Percentiles rank a stretch among this genome's conserved stretches.
phyloP scores from a whole-genome alignment of 805 yeast species.

The Danielia oregonensis region DNA sequence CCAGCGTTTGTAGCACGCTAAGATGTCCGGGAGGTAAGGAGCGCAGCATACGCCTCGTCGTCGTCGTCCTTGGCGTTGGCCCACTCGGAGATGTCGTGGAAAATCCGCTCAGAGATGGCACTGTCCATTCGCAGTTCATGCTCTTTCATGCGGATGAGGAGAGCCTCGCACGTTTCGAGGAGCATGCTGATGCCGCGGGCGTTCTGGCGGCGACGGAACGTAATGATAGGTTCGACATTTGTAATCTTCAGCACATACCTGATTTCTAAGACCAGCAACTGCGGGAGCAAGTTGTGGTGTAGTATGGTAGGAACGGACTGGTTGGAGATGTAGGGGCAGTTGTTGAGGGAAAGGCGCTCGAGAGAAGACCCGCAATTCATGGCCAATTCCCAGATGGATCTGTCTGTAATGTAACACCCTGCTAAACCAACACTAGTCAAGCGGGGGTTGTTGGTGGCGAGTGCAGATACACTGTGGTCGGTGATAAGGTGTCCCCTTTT shows the following conservation, averaged over 20 bases:
- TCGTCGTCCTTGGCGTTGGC: slow-evolving; percentile 48
- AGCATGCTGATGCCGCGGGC: slow-evolving; percentile 47
- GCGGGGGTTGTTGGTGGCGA: slow-evolving; percentile 50
- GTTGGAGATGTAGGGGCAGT: slow-evolving; percentile 59
- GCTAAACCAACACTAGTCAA: slow-evolving; percentile 80
- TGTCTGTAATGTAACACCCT: slow-evolving; percentile 79
- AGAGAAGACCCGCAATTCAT: slow-evolving; percentile 44
- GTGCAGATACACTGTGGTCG: slow-evolving; percentile 58
- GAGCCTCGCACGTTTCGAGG: slow-evolving; percentile 74
- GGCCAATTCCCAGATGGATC: slow-evolving; percentile 77
- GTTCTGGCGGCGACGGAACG: slow-evolving; percentile 55
- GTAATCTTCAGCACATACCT: slow-evolving; percentile 57
- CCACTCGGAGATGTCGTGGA: slow-evolving; percentile 65
- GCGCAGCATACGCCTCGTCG: slow-evolving; percentile 18
- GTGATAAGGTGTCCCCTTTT: slow-evolving; percentile 63
- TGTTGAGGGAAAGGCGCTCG: slow-evolving; percentile 70
- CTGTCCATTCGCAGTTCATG: slow-evolving; percentile 60
- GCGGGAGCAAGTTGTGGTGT: slow-evolving; percentile 28
- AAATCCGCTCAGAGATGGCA: slow-evolving; percentile 51
- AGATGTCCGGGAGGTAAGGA: slow-evolving; percentile 6
- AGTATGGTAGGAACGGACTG: slow-evolving; percentile 52
- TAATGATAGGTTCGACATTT: slow-evolving; percentile 61
- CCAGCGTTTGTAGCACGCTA: too few species aligned
- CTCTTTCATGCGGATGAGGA: slow-evolving; percentile 55
- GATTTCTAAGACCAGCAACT: slow-evolving; percentile 72